Conservation (phyloP, 371 early-diverging fungal species). For the Rhizomucor pusillus region DNA sequence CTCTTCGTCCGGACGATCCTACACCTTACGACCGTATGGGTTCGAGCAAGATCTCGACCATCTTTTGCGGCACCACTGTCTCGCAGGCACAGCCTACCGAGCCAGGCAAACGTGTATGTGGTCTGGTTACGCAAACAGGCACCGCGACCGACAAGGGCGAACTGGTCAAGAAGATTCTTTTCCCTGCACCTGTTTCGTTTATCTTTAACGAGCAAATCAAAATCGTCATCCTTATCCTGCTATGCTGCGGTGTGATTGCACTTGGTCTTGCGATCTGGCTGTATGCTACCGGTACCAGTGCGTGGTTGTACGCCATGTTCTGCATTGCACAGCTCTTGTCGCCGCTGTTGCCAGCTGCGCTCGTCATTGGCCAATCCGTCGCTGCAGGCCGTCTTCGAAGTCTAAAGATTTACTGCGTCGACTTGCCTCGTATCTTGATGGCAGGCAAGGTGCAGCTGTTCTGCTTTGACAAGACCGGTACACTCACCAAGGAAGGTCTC, state of each 20-base stretch:
- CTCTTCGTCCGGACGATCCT: constrained; percentile 33
- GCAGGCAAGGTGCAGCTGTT: constrained; percentile 94
- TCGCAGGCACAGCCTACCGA: constrained; percentile 42
- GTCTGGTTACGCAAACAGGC: constrained; percentile 70
- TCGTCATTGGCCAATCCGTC: constrained; percentile 76
- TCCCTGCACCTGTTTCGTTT: constrained; percentile 61
- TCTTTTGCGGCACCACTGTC: constrained; percentile 50
- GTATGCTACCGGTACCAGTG: constrained; percentile 41
- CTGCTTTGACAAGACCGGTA: constrained; percentile 78
- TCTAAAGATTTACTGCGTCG: constrained; percentile 71
- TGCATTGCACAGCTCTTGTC: constrained; percentile 71
- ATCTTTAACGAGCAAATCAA: constrained; percentile 70
- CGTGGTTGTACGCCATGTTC: constrained; percentile 69
- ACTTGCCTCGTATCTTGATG: constrained; percentile 80
- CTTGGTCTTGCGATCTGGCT: constrained; percentile 54
- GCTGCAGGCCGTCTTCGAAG: constrained; percentile 68
- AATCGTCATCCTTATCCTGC: constrained; percentile 57
- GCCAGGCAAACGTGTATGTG: constrained; percentile 34
- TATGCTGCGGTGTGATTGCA: constrained; percentile 55
- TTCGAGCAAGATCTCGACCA: constrained; percentile 53
- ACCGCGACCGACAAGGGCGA: constrained; percentile 74
- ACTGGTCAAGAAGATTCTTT: constrained; percentile 73
- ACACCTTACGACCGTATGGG: constrained; percentile 34
- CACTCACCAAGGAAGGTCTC: constrained; percentile 64
- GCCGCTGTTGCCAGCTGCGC: constrained; percentile 58